Evolutionary conservation across 129 eudicot species (phyloP).

Genomic region (Calendula officinalis): DNA sequence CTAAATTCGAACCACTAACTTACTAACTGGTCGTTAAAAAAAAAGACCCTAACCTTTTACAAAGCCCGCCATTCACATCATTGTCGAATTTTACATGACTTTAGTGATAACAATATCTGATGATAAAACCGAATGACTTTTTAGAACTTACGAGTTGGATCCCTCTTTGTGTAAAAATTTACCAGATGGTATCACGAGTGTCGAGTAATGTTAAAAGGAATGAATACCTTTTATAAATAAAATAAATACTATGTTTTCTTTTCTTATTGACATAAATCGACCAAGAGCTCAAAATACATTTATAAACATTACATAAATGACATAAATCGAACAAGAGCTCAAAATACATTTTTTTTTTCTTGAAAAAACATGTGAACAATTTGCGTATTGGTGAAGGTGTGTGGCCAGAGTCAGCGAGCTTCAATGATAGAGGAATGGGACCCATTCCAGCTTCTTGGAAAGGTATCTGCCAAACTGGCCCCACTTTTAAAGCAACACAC

Average conservation of each 20-base stretch:
- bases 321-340: too few relatives aligned
- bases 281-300: neutral
- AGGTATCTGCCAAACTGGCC: conserved; percentile 86
- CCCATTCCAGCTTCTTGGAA: conserved; percentile 79
- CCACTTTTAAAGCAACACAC: conserved; percentile 52
- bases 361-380: neutral
- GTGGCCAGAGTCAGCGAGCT: conserved; percentile 95
- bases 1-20: too few relatives aligned
- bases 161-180: too few relatives aligned
- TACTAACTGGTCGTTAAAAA: too few relatives aligned
- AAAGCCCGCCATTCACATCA: too few relatives aligned
- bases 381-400: conserved; percentile 51
- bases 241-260: neutral
- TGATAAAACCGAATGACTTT: too few relatives aligned
- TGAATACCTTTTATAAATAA: too few relatives aligned
- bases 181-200: too few relatives aligned
- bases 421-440: conserved; percentile 77
- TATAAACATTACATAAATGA: neutral
- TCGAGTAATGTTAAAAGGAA: too few relatives aligned
- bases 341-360: neutral
- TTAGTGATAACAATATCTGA: too few relatives aligned
- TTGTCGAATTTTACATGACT: too few relatives aligned
- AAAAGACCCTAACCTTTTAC: neutral
- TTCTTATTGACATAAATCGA: neutral
- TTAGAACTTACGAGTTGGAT: too few relatives aligned